phyloP scores from a whole-genome alignment of 179 eudicot genomes.

The Silene vulgaris region DNA sequence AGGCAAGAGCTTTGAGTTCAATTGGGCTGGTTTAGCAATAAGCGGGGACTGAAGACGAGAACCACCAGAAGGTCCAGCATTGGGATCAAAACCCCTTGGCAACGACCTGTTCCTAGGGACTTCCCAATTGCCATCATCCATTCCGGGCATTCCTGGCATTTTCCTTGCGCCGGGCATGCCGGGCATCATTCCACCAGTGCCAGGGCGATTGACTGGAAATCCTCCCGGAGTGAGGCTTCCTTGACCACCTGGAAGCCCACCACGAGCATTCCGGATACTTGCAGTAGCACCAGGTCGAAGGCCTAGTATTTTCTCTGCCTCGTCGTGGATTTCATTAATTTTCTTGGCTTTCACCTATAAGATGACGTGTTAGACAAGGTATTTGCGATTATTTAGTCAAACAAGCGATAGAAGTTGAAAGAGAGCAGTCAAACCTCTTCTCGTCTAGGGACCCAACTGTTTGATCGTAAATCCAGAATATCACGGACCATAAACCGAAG shows the following conservation, averaged over 20 bases:
- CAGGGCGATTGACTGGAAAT: constrained; percentile 58
- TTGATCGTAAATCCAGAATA: constrained; percentile 67
- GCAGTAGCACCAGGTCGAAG: constrained; percentile 77
- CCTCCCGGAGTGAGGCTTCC: constrained; percentile 58
- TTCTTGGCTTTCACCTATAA: constrained; percentile 79
- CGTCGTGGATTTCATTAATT: constrained; percentile 73
- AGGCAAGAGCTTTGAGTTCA: constrained; percentile 62
- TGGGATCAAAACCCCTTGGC: constrained; percentile 44
- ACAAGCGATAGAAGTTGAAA: not conserved
- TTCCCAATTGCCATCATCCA: constrained; percentile 82
- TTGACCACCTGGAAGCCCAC: constrained; percentile 51
- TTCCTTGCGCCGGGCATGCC: constrained; percentile 85
- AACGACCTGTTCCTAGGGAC: constrained; percentile 63
- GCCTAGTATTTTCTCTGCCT: constrained; percentile 76
- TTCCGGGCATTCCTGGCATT: constrained; percentile 85
- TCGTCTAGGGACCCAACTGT: constrained; percentile 86
- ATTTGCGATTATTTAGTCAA: not conserved
- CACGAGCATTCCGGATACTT: constrained; percentile 56
- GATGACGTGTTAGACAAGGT: not conserved
- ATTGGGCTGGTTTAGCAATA: constrained; percentile 42
- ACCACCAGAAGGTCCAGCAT: constrained; percentile 29
- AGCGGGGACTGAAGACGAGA: constrained; percentile 50
- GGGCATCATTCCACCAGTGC: constrained; percentile 95
- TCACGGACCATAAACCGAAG: constrained; percentile 86
- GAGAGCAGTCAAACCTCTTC: constrained; percentile 63